These are phyloP conservation scores for Nakaseomyces uthaithaninus DNA, from an alignment of 1,139 yeast genomes.

Conservation along the genomic window DNA sequence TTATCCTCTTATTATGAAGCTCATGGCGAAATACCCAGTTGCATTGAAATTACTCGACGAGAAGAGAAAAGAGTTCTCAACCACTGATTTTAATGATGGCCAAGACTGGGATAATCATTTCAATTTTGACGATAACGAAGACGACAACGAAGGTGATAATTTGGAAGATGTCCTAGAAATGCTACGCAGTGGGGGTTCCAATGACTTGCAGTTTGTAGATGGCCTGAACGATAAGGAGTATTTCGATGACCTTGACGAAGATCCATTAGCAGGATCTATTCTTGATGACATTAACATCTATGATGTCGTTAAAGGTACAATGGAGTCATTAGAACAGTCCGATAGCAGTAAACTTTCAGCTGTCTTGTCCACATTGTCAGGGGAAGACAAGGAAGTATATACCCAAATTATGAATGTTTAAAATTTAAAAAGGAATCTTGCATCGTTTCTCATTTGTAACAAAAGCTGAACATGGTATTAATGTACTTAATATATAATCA, in stretches of 20 bases:
- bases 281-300: constrained; percentile 67
- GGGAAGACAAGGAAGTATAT: constrained; percentile 33
- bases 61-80: constrained; percentile 44
- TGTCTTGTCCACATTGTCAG: constrained; percentile 29
- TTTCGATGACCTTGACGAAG: constrained; percentile 62
- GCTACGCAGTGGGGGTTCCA: constrained; percentile 39
- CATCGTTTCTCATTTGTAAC: not conserved
- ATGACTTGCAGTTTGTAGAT: constrained; percentile 34
- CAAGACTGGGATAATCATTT: constrained; percentile 30
- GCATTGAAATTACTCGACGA: constrained; percentile 62
- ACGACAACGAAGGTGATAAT: constrained; percentile 34
- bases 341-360: constrained; percentile 34
- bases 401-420: constrained; percentile 24
- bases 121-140: constrained; percentile 32
- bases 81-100: constrained; percentile 34
- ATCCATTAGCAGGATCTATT: constrained; percentile 72
- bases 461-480: not conserved
- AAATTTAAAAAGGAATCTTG: not conserved
- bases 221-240: constrained; percentile 35
- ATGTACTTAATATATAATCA: not conserved
- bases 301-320: constrained; percentile 39
- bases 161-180: constrained; percentile 35
- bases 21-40: constrained; percentile 55
- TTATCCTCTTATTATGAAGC: constrained; percentile 41
- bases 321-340: constrained; percentile 27